Percentiles rank a stretch among this genome's conserved stretches.
Conservation (phyloP, 2,329 filamentous ascomycete genomes). For the Coniochaeta sp. region DNA sequence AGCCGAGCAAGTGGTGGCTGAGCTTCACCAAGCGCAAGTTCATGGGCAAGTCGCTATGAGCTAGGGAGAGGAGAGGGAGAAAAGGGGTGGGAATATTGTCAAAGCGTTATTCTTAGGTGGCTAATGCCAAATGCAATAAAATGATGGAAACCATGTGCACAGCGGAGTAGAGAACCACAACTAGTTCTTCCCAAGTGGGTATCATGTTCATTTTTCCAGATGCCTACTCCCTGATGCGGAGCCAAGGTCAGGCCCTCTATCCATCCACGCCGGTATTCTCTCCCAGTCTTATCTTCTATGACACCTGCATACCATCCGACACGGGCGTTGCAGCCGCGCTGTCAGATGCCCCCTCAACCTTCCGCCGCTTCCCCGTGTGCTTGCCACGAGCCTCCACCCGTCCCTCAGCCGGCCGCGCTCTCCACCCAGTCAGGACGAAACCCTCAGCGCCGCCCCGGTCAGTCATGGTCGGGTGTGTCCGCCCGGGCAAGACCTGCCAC, state of each 20-base stretch:
- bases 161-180: neutral
- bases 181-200: neutral
- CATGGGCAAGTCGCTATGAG: constrained; percentile 85
- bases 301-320: neutral
- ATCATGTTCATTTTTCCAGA: neutral
- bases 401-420: constrained; percentile 71
- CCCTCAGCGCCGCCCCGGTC: constrained; percentile 80
- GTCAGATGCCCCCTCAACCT: constrained; percentile 25
- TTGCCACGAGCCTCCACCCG: constrained; percentile 77
- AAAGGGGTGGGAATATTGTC: neutral
- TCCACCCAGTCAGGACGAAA: constrained; percentile 78
- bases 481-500: constrained; percentile 87
- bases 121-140: neutral
- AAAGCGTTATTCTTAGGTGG: neutral
- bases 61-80: neutral
- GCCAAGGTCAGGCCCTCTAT: neutral
- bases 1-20: constrained; percentile 85
- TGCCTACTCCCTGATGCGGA: neutral
- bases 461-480: constrained; percentile 94
- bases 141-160: neutral
- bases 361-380: constrained; percentile 55
- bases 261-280: neutral
- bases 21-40: constrained; percentile 99
- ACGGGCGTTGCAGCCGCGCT: constrained; percentile 6
- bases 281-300: neutral